These are phyloP conservation scores for Secale cereale DNA, from an alignment of 176 grass and related monocot genomes.

Conservation along the genomic window DNA sequence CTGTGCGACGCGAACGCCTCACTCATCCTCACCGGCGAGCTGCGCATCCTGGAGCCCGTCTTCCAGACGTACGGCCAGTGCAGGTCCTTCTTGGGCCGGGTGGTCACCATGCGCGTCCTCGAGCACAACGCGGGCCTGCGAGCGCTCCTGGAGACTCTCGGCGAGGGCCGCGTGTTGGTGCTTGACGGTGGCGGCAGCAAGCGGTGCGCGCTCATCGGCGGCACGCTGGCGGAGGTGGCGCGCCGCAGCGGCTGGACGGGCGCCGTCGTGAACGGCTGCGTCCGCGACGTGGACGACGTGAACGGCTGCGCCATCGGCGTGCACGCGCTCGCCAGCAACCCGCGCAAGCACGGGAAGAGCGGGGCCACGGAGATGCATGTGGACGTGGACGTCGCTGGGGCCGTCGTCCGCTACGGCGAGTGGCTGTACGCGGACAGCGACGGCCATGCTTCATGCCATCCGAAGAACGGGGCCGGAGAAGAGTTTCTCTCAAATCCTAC, in stretches of 20 bases:
- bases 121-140: neutral
- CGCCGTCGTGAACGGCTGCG: neutral
- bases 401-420: neutral
- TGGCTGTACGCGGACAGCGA: neutral
- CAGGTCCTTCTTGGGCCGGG: neutral
- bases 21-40: neutral
- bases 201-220: neutral
- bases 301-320: neutral
- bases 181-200: neutral
- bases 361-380: neutral
- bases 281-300: neutral
- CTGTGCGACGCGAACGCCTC: neutral
- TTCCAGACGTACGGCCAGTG: neutral
- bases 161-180: neutral
- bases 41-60: neutral
- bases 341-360: neutral
- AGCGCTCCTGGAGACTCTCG: neutral
- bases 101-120: neutral
- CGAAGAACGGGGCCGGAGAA: no score
- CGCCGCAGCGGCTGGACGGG: neutral
- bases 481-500: no score
- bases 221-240: neutral
- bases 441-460: no score
- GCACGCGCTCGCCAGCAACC: neutral
- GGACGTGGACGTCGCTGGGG: neutral